Conservation (phyloP, 2,329 filamentous ascomycete species). For the Hypoxylon rubiginosum region DNA sequence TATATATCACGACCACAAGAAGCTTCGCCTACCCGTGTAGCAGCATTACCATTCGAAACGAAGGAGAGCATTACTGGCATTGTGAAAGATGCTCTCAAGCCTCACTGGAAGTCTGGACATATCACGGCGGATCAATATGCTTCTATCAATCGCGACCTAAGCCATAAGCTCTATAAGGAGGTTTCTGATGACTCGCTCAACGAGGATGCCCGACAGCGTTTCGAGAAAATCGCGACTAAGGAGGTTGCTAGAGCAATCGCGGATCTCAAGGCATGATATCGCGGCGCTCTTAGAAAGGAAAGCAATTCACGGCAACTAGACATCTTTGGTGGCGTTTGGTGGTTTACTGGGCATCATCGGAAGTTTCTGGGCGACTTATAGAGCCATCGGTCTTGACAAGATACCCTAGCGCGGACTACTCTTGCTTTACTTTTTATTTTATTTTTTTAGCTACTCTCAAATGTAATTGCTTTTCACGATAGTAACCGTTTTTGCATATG, state of each 20-base stretch:
- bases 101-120: slow-evolving; percentile 82
- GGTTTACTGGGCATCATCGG: slow-evolving; percentile 39
- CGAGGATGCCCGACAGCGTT: slow-evolving; percentile 74
- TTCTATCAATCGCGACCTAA: slow-evolving; percentile 90
- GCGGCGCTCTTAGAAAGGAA: slow-evolving; percentile 20
- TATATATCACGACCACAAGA: slow-evolving; percentile 67
- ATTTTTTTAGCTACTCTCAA: slow-evolving; percentile 25
- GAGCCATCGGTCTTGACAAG: slow-evolving; percentile 43
- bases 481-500: slow-evolving; percentile 33
- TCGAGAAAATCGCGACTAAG: slow-evolving; percentile 81
- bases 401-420: slow-evolving; percentile 42
- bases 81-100: slow-evolving; percentile 85
- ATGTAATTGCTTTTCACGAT: slow-evolving; percentile 12
- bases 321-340: slow-evolving; percentile 43
- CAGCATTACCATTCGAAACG: slow-evolving; percentile 78
- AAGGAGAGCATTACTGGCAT: slow-evolving; percentile 92
- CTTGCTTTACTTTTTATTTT: slow-evolving; percentile 9
- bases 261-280: slow-evolving; percentile 57
- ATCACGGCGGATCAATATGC: slow-evolving; percentile 93
- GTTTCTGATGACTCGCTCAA: slow-evolving; percentile 70
- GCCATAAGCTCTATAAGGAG: slow-evolving; percentile 86
- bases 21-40: slow-evolving; percentile 74
- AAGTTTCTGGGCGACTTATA: slow-evolving; percentile 38
- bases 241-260: slow-evolving; percentile 84
- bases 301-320: slow-evolving; percentile 32